A percentile compares a stretch with the other conserved stretches of the same genome.
Conservation (phyloP, 2,329 filamentous ascomycete species). For the Pestalotiopsis sp. region DNA sequence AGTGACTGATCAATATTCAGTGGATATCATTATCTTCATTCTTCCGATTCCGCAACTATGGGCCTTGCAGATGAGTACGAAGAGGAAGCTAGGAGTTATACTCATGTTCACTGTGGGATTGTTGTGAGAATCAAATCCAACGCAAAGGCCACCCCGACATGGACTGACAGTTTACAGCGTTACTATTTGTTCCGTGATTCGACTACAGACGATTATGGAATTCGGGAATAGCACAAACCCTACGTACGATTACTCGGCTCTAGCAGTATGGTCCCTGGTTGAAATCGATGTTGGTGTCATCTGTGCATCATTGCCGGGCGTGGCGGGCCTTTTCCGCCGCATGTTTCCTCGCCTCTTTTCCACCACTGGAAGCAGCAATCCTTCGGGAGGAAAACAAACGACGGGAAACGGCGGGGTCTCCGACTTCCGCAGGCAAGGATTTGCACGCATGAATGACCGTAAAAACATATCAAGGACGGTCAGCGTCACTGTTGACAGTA, state of each 20-base stretch:
- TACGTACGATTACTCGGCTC: slow-evolving; percentile 12
- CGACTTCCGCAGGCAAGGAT: slow-evolving; percentile 2
- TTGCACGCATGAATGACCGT: background rate
- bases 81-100: slow-evolving; percentile 48
- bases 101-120: slow-evolving; percentile 45
- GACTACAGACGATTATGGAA: slow-evolving; percentile 13
- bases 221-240: slow-evolving; percentile 14
- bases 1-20: background rate
- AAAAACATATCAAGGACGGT: slow-evolving; percentile 1
- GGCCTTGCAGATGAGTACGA: slow-evolving; percentile 42
- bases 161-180: slow-evolving; percentile 9
- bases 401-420: background rate
- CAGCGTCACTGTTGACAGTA: background rate
- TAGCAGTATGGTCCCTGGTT: slow-evolving; percentile 16
- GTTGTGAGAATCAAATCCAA: slow-evolving; percentile 36
- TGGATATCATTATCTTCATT: slow-evolving; percentile 41
- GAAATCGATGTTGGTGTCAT: slow-evolving; percentile 16
- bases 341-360: background rate
- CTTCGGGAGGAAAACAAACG: background rate
- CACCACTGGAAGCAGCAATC: background rate
- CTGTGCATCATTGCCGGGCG: background rate
- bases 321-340: background rate
- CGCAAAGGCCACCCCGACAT: slow-evolving; percentile 21
- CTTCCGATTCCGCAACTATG: slow-evolving; percentile 45
- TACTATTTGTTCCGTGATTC: slow-evolving; percentile 15